Base-by-base conservation (phyloP, 1,284 basidiomycete species). In the Cryptococcus sp. region DNA sequence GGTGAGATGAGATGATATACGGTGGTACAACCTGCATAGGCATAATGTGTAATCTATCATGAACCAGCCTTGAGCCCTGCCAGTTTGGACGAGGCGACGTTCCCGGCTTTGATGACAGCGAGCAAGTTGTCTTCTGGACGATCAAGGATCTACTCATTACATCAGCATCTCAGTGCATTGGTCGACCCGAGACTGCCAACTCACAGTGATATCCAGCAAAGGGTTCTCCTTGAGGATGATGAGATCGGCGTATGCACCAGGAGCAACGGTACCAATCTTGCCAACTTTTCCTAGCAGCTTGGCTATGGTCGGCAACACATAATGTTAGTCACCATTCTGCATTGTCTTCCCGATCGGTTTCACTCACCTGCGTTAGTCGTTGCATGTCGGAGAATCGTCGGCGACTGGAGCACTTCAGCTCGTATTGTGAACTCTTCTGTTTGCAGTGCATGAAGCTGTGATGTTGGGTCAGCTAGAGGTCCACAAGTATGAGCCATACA, bases 151-250 rank as follows among this genome's bases (percentile, higher is more conserved):
- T 34, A 13, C 3, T 34, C 29, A 34, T 34, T 34, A 10, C 29
- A 34, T 34, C 8, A 34, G 29, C 8, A 13, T 34, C 29, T 34
- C 29, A 34, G 13, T 34, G 29, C n/a, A n/a, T n/a, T 10, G 29
- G 29, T 13, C 29, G 29, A 34, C 29, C 8, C 13, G 5, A 34
- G 13, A 13, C 29, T 34, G 29, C 29, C 29, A 13, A 13, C 29
- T 34, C 29, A 83, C 66, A 0, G 70, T 79, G 29, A 82, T 73
- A 61, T 83, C 81, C 38, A 80, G 76, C 52, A 83, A 67, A 1
- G 82, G 82, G 65, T 83, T 81, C 20, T 68, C 68, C 46, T 79
- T 67, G 52, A 83, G 69, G 13, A 83, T 55, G 23, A 83, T 64
- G 5, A 83, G 51, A 61, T 83, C 82, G 3, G 80, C 82, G 47